Evolutionary conservation across 2,329 filamentous ascomycete species (phyloP).

Genomic region (Paraphaeosphaeria minitans): DNA sequence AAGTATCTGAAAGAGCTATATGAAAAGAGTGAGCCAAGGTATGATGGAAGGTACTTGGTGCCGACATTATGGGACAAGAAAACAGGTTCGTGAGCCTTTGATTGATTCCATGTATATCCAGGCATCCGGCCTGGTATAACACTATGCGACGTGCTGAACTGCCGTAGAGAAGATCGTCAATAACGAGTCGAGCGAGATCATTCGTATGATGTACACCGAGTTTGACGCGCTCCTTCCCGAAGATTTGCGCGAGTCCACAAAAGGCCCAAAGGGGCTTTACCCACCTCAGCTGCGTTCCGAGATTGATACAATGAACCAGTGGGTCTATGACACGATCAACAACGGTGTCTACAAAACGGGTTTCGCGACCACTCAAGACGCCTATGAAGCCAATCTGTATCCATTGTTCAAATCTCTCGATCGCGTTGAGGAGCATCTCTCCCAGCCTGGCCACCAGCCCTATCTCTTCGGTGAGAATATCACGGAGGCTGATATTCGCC

Average conservation of each 20-base stretch:
- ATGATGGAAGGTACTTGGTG: constrained; percentile 69
- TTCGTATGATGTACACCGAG: constrained; percentile 39
- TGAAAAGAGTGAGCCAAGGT: constrained; percentile 64
- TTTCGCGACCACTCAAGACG: constrained; percentile 81
- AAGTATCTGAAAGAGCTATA: constrained; percentile 66
- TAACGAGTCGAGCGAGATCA: constrained; percentile 44
- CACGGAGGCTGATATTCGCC: constrained; percentile 67
- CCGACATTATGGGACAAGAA: constrained; percentile 76
- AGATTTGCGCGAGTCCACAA: constrained; percentile 60
- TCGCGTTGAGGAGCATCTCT: constrained; percentile 72
- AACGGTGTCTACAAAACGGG: constrained; percentile 66
- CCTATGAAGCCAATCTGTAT: constrained; percentile 76
- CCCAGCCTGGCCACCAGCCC: constrained; percentile 54
- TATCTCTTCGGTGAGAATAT: constrained; percentile 76
- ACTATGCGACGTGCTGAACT: not conserved
- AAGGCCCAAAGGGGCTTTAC: constrained; percentile 66
- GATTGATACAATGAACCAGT: constrained; percentile 79
- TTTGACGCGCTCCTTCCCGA: constrained; percentile 34
- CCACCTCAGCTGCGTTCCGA: constrained; percentile 64
- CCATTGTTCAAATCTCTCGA: constrained; percentile 78
- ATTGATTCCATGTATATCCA: too few relatives aligned
- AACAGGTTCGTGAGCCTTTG: constrained; percentile 25
- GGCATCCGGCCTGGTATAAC: too few relatives aligned
- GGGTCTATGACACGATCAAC: constrained; percentile 72
- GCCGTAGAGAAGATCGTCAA: constrained; percentile 33